A percentile compares a stretch with the other conserved stretches of the same genome.
These are phyloP conservation scores for Collybia sordida DNA, from an alignment of 768 basidiomycete species.

Conservation along the genomic window DNA sequence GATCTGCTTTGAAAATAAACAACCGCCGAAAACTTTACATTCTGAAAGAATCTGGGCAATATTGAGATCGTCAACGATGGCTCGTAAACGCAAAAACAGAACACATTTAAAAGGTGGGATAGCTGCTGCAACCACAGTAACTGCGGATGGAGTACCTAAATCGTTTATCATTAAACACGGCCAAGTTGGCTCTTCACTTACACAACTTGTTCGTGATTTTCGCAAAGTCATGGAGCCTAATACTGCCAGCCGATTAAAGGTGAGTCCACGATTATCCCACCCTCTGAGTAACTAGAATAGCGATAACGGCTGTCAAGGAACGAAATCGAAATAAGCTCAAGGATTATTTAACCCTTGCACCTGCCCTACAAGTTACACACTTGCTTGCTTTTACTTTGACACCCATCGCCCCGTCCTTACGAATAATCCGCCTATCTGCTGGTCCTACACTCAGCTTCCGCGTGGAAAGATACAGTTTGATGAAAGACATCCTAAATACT, in stretches of 20 bases:
- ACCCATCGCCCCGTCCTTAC: slow-evolving; percentile 78
- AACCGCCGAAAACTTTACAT: background rate
- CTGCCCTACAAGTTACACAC: slow-evolving; percentile 88
- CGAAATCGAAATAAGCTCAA: slow-evolving; percentile 86
- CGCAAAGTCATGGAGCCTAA: slow-evolving; percentile 98
- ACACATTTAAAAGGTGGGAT: slow-evolving; percentile 69
- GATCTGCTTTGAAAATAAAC: slow-evolving; percentile 15
- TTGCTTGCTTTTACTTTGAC: slow-evolving; percentile 90
- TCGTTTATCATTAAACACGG: slow-evolving; percentile 98
- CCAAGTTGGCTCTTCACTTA: slow-evolving; percentile 81
- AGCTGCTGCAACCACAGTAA: slow-evolving; percentile 21
- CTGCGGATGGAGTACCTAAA: slow-evolving; percentile 57
- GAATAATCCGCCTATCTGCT: slow-evolving; percentile 82
- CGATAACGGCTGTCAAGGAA: slow-evolving; percentile 59
- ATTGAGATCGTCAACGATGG: slow-evolving; percentile 44
- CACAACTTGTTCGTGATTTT: slow-evolving; percentile 89
- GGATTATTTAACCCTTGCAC: slow-evolving; percentile 92
- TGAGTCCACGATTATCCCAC: slow-evolving; percentile 29
- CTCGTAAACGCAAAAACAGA: slow-evolving; percentile 72
- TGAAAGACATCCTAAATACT: slow-evolving; percentile 75
- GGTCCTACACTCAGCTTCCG: slow-evolving; percentile 95
- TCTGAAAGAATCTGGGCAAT: background rate
- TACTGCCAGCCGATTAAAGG: slow-evolving; percentile 89
- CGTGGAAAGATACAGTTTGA: slow-evolving; percentile 88
- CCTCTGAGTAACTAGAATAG: background rate